Evolutionary conservation across 371 early-diverging fungal species (phyloP), one percentile per base, ranked within the genome.

Genomic region (Mucor sp.): DNA sequence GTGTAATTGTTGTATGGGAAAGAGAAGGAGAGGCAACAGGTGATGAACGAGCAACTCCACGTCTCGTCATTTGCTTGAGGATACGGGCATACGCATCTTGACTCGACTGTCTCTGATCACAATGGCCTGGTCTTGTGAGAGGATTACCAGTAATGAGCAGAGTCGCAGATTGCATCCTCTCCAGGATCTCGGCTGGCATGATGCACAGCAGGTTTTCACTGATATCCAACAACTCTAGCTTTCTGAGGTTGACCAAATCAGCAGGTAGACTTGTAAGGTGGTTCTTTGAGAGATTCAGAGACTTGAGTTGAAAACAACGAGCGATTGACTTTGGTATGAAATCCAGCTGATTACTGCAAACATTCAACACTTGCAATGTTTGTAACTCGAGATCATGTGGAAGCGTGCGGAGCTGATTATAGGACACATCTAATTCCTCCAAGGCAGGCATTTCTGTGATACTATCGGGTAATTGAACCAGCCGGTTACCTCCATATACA

Each of bases 71-170:
- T 61, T 74, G 82, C 58, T 75, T 72, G 21, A 88, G 63, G 37
- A 88, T 75, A 4, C 72, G 74, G 5, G 82, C 72, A 65, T 88
- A 83, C 4, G 81, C 82, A 48, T 85, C 80, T 66, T 61, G 78
- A 63, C 65, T 53, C 9, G 61, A 71, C 64, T 41, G 69, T 67
- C 41, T 66, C 19, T 71, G 67, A 62, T 80, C 79, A 70, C 84
- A 83, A 28, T 77, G 72, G 5, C 81, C 84, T 17, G 81, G 78
- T 9, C 82, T 77, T 23, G 86, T 88, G 62, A 89, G 72, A 2
- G 90, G 90, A 53, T 89, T 89, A 9, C 87, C 88, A 12, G 87
- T 87, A 39, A 89, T 81, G 39, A 88, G 65, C 14, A 89, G 66
- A 0, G 86, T 84, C 0, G 86, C 82, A 17, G 76, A 78, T n/a